Evolutionary conservation across 2,329 filamentous ascomycete species (phyloP).

Genomic region (Nigrospora oryzae): DNA sequence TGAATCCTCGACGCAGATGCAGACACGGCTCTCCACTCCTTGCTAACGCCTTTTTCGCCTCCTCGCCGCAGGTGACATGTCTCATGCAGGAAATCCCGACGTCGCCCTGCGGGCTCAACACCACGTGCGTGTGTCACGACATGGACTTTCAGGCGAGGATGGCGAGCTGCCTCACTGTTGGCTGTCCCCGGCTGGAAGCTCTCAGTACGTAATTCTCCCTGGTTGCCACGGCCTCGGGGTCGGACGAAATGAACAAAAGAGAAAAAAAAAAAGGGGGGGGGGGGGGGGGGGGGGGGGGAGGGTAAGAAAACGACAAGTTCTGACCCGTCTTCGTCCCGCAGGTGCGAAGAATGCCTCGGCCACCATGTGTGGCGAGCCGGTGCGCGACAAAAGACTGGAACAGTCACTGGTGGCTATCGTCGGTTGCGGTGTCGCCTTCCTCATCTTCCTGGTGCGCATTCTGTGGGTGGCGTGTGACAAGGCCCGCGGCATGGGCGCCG

Average conservation of each 20-base stretch:
- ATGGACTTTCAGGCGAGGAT: not conserved
- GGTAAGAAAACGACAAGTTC: not conserved
- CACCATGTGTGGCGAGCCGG: slow-evolving; percentile 3
- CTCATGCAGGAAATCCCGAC: not conserved
- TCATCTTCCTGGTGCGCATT: slow-evolving; percentile 4
- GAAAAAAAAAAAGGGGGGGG: too few species aligned
- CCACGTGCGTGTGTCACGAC: not conserved
- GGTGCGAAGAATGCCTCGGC: slow-evolving; percentile 5
- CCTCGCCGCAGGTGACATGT: not conserved
- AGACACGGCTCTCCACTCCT: too few species aligned
- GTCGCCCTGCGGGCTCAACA: not conserved
- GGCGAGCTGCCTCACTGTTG: not conserved
- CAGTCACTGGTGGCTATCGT: slow-evolving; percentile 5
- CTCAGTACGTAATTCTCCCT: slow-evolving; percentile 1
- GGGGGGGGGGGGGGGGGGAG: too few species aligned
- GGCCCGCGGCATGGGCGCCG: slow-evolving; percentile 2
- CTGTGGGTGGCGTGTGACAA: not conserved
- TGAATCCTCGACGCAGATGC: too few species aligned
- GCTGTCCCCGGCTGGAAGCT: slow-evolving; percentile 1
- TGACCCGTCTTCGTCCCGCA: not conserved
- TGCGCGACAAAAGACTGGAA: slow-evolving; percentile 1
- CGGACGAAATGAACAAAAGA: too few species aligned
- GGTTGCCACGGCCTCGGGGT: not conserved
- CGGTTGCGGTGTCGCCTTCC: slow-evolving; percentile 4
- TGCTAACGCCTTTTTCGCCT: not conserved